These are phyloP conservation scores for Blepharisma japonicum DNA, from an alignment of 73 alveolate species.

Conservation along the genomic window DNA sequence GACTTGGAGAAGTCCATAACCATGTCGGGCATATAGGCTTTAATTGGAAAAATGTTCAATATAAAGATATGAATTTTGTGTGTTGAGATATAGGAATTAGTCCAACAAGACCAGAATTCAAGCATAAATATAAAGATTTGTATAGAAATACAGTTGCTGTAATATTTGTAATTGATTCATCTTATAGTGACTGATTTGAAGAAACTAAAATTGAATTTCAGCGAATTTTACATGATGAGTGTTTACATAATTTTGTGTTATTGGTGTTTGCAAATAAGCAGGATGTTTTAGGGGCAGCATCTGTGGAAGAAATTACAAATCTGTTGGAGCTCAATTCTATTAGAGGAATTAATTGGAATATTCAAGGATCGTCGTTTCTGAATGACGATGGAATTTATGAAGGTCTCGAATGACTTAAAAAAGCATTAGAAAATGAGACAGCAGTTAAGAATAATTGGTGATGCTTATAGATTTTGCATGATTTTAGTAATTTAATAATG, in stretches of 20 bases:
- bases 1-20: slow-evolving; percentile 65
- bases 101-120: slow-evolving; percentile 86
- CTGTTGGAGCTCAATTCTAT: slow-evolving; percentile 30
- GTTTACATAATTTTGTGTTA: slow-evolving; percentile 80
- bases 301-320: slow-evolving; percentile 35
- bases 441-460: too few relatives aligned
- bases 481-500: too few relatives aligned
- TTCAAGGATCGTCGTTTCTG: slow-evolving; percentile 50
- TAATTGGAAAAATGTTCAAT: slow-evolving; percentile 81
- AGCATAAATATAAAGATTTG: slow-evolving; percentile 88
- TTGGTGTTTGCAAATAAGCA: slow-evolving; percentile 97
- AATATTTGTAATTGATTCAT: slow-evolving; percentile 85
- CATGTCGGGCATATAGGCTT: slow-evolving; percentile 88
- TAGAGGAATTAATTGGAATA: slow-evolving; percentile 37
- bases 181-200: slow-evolving; percentile 80
- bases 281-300: slow-evolving; percentile 58
- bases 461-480: too few relatives aligned
- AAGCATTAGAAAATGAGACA: too few relatives aligned
- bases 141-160: slow-evolving; percentile 84
- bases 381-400: slow-evolving; percentile 70
- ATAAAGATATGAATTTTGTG: slow-evolving; percentile 60
- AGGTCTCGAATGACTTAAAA: slow-evolving; percentile 63
- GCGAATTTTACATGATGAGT: slow-evolving; percentile 83
- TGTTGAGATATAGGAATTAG: slow-evolving; percentile 97
- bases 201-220: slow-evolving; percentile 82